Evolutionary conservation across 192 early-diverging fungal species (phyloP), one percentile per base, ranked within the genome.

Genomic region (Physocladia obscura): DNA sequence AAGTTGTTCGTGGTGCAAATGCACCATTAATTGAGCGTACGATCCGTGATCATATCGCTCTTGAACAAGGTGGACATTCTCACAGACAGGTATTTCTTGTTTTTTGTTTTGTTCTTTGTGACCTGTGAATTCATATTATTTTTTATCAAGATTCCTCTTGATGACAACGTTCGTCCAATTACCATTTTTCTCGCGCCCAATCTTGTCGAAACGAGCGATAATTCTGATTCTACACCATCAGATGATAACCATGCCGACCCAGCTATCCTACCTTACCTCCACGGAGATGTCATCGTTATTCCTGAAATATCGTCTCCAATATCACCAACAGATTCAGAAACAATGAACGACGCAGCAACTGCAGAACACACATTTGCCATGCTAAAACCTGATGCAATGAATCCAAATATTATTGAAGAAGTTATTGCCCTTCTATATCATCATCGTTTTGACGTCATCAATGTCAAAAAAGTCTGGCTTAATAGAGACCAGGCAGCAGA

Each of bases 351-450:
- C n/a, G n/a, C n/a, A n/a, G n/a, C n/a, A n/a, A n/a, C n/a, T n/a
- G 8, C 61, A 8, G 84, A 86, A 49, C 48, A 67, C 5, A 87
- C 85, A 0, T 57, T 87, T 24, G 85, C 85, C 3, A 62, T 88
- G 49, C 84, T 88, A 63, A 88, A 88, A 70, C 87, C 87, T 5
- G 87, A 88, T 62, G 81, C 81, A 8, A 86, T 87, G 86, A 48
- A 56, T 31, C 86, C 82, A 4, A 37, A 64, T 6, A 57, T 74
- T 0, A 47, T 86, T 40, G 80, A 77, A 29, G 62, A 80, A 49
- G 80, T 88, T 17, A 26, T 86, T 38, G 77, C 78, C 13, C 57
- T 60, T 4, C 71, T 86, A 40, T 48, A 75, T 24, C 51, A 69
- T n/a, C 82, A 84, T 48, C 70, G 84, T 15, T 83, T 87, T 59